Conservation (phyloP, 306 rosid genomes). For the Prinsepia uniflora region DNA sequence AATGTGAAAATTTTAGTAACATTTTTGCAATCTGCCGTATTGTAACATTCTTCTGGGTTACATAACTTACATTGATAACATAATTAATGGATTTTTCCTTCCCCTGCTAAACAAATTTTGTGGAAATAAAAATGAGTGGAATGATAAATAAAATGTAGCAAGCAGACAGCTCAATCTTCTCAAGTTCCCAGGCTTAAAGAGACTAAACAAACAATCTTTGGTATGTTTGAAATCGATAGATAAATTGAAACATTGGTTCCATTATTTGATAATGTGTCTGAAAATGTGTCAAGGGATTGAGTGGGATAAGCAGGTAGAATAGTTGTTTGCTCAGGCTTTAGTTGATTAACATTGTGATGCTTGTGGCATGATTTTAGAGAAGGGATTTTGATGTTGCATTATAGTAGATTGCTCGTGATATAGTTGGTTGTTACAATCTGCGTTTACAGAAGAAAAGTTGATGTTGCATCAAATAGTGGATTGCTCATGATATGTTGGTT, state of each 20-base stretch:
- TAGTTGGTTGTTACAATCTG: not conserved
- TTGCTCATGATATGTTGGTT: not conserved
- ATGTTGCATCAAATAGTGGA: not conserved
- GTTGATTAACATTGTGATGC: not conserved
- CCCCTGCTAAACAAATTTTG: not conserved
- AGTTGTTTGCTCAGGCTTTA: not conserved
- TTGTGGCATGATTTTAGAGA: not conserved
- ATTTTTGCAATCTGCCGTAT: not conserved
- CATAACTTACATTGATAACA: not conserved
- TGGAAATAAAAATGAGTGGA: not conserved
- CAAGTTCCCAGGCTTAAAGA: not conserved
- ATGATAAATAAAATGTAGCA: not conserved
- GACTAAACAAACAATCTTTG: not conserved
- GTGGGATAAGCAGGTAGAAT: not conserved
- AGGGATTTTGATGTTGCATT: not conserved
- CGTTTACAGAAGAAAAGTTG: constrained; percentile 2
- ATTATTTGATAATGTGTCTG: not conserved
- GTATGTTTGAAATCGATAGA: constrained; percentile 6
- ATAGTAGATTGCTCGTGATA: not conserved
- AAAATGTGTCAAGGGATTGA: not conserved
- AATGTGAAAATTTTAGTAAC: not conserved
- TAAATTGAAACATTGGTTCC: not conserved
- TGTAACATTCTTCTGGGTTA: not conserved
- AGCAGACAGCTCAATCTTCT: not conserved
- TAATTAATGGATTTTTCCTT: not conserved